Base-by-base conservation (phyloP, 2,329 filamentous ascomycete genomes). In the Ceratocystis variospora region DNA sequence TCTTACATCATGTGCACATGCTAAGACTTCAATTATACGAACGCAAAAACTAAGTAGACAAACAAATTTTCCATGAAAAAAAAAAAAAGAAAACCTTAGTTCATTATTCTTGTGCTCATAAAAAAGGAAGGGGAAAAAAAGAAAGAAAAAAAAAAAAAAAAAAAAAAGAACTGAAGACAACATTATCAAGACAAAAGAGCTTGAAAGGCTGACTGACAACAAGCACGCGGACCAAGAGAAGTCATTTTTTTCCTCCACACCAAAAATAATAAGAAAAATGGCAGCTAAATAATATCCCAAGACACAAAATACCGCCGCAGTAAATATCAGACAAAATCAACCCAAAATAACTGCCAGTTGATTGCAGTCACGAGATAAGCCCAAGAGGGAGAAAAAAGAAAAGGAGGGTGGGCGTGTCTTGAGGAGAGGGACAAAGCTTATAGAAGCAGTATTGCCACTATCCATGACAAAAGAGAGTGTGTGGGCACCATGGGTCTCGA, bases 31-130 rank as follows among this genome's bases (percentile, higher is more conserved):
- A 17, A 17, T 6, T 45, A 62, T 5, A 62, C 25, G n/a, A 17
- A 59, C 28, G 3, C 17, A 59, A 37, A 59, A 59, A 62, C 5
- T 5, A 7, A 45, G 25, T 5, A 25, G 12, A 3, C 37, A 61
- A 10, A 45, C 19, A 44, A 3, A 44, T 12, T 19, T 45, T 45
- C 37, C 33, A n/a, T 22, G n/a, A 41, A 62, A 28, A 46, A 62
- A 25, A 62, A 62, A 28, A 28, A 62, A 62, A 2, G 8, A 37
- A 28, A 41, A 22, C 22, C 22, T 22, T 50, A 46, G 28, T 66
- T 41, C 64, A 62, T 66, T 33, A 66, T 66, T 45, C 64, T 66
- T 66, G 64, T 57, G 53, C 64, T 66, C 64, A 62, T 66, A 25
- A 66, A 25, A 48, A 55, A 25, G 31, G 3, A 41, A n/a, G 3